phyloP scores from a whole-genome alignment of 495 filamentous ascomycete genomes.

The Chaetomium cochliodes region DNA sequence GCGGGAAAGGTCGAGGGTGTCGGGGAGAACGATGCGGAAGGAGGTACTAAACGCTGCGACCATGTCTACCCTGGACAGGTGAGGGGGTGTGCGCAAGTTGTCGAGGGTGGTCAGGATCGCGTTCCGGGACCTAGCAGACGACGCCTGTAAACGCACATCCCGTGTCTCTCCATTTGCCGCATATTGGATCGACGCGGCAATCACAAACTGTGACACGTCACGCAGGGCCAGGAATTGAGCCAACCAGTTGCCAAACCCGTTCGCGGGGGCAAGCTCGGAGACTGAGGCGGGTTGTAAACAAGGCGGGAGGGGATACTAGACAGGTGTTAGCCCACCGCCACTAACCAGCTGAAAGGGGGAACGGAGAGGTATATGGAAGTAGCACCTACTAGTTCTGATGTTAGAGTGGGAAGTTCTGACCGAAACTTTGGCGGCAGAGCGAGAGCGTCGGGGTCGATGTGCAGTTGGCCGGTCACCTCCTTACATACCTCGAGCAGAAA shows the following conservation, averaged over 20 bases:
- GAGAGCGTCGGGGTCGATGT: conserved; percentile 35
- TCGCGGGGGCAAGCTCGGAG: conserved; percentile 29
- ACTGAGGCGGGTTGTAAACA: conserved; percentile 29
- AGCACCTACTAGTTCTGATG: conserved; percentile 34
- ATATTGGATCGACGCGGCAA: conserved; percentile 41
- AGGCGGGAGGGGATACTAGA: conserved; percentile 23
- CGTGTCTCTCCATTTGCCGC: conserved; percentile 36
- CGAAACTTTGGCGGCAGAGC: conserved; percentile 32
- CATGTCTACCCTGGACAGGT: conserved; percentile 33
- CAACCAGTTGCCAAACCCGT: conserved; percentile 31
- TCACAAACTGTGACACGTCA: conserved; percentile 39
- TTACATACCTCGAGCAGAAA: conserved; percentile 39
- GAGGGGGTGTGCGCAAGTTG: conserved; percentile 31
- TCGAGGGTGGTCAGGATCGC: conserved; percentile 37
- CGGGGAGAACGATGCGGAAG: conserved; percentile 38
- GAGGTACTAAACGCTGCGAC: conserved; percentile 32
- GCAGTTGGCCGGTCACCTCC: conserved; percentile 35
- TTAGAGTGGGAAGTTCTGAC: conserved; percentile 36
- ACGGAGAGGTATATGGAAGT: conserved; percentile 7
- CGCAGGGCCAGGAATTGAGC: conserved; percentile 38
- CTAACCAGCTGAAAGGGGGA: not conserved
- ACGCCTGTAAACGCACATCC: conserved; percentile 34
- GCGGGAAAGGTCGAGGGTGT: conserved; percentile 30
- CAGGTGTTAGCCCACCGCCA: not conserved
- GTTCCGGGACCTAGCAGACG: conserved; percentile 38